Evolutionary conservation across 805 yeast genomes (phyloP).

Genomic region (Metschnikowia dekortorum): DNA sequence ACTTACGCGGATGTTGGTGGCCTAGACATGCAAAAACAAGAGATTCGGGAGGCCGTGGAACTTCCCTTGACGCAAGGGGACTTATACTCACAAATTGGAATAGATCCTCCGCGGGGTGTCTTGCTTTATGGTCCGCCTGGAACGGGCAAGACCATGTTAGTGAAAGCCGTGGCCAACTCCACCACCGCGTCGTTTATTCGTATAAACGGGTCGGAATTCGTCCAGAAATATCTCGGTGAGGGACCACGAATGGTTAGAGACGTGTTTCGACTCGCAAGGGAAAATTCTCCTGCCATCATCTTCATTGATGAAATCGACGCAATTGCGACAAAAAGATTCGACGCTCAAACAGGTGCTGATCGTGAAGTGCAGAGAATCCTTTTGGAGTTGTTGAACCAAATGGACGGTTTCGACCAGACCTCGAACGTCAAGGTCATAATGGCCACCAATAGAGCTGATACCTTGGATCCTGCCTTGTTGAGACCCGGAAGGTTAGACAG

Average conservation of each 20-base stretch:
- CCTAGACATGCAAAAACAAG: slow-evolving; percentile 98
- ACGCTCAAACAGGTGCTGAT: slow-evolving; percentile 99
- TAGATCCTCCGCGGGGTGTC: slow-evolving; percentile 98
- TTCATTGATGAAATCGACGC: slow-evolving; percentile 99
- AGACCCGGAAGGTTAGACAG: slow-evolving; percentile 99
- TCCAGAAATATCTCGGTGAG: slow-evolving; percentile 96
- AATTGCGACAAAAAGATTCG: slow-evolving; percentile 97
- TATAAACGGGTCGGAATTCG: slow-evolving; percentile 97
- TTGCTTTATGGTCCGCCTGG: slow-evolving; percentile 99
- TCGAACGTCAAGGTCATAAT: slow-evolving; percentile 95
- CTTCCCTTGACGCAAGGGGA: slow-evolving; percentile 95
- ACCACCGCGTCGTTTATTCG: slow-evolving; percentile 95
- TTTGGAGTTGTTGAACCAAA: slow-evolving; percentile 92
- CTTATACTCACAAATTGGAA: slow-evolving; percentile 93
- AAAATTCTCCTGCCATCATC: slow-evolving; percentile 93
- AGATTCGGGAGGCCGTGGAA: slow-evolving; percentile 97
- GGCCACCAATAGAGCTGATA: slow-evolving; percentile 99
- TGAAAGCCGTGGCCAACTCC: slow-evolving; percentile 96
- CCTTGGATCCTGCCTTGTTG: slow-evolving; percentile 94
- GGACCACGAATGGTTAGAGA: slow-evolving; percentile 99
- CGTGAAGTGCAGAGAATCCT: slow-evolving; percentile 98
- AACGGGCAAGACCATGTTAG: slow-evolving; percentile 98
- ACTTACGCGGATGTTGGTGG: slow-evolving; percentile 99
- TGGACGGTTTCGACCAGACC: slow-evolving; percentile 98
- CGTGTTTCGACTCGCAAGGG: slow-evolving; percentile 94